These are phyloP conservation scores for Carnegiea gigantea DNA, from an alignment of 179 eudicot species.

Conservation along the genomic window DNA sequence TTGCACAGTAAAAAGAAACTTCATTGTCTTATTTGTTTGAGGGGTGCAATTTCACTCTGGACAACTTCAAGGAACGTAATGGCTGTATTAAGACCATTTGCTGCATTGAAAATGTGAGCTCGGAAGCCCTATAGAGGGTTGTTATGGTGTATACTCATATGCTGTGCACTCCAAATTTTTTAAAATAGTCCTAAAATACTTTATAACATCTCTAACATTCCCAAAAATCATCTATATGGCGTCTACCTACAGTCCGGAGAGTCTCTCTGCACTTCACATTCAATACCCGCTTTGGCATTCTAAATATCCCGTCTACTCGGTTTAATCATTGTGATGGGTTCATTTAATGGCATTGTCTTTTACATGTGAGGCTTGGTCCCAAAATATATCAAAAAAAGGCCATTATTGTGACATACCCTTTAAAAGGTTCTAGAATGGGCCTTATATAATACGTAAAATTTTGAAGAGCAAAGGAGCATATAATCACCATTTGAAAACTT, in stretches of 20 bases:
- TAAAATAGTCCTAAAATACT: background rate
- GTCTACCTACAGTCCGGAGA: background rate
- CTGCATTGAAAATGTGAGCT: background rate
- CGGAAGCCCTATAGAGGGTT: background rate
- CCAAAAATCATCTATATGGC: no score
- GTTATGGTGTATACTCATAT: background rate
- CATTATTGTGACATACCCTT: background rate
- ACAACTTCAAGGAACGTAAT: background rate
- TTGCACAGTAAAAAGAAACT: no score
- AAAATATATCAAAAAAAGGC: background rate
- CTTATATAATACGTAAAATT: background rate
- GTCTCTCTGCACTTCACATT: background rate
- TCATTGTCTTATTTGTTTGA: background rate
- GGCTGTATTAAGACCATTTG: background rate
- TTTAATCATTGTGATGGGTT: background rate
- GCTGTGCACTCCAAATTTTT: background rate
- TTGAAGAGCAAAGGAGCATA: no score
- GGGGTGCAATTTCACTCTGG: background rate
- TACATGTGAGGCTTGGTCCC: background rate
- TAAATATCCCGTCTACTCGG: no score
- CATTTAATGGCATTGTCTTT: background rate
- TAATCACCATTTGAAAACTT: no score
- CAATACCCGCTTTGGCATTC: background rate
- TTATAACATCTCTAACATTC: background rate
- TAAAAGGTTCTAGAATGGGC: background rate